Evolutionary conservation across 2,329 filamentous ascomycete genomes (phyloP), one percentile per base, ranked within the genome.

Genomic region (Mycocentrospora acerina): DNA sequence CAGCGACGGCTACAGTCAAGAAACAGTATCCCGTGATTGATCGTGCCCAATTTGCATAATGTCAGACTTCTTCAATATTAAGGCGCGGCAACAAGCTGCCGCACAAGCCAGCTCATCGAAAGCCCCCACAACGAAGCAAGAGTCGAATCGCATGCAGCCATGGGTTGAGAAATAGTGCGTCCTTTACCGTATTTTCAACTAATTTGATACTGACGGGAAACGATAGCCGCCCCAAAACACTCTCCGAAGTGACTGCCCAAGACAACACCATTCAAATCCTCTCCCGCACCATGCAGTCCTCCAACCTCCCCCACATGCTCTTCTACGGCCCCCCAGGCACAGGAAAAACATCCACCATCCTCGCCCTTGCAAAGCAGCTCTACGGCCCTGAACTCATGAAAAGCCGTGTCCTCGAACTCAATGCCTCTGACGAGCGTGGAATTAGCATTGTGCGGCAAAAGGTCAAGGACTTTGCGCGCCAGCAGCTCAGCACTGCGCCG

Each of bases 161-260:
- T 98, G 93, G 93, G 91, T 97, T 36, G 93, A 97, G 75, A 97
- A 97, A 87, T 97, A 96, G 91, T 95, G 75, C 47, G 18, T 25
- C 26, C 12, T 12, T 35, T 22, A 9, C 19, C 9, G 19, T 17
- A 25, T 35, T 16, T n/a, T n/a, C 13, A 22, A 22, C 5, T 5
- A 22, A 9, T 22, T 9, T 18, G 24, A 19, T 14, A 28, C 52
- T 60, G 32, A 59, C 39, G 35, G 26, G 11, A 2, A 4, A 13
- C 38, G 44, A 2, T 52, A 97, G 91, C 67, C 90, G 93, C 29
- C 94, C 93, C 18, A 96, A 94, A 71, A 90, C 85, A 9, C 82
- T 99, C 33, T 85, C 83, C 64, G 94, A 98, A 79, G 90, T 99
- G 50, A 88, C 93, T 14, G 91, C 91, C 10, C 93, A 98, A 79